phyloP scores from a whole-genome alignment of 441 rosid genomes.

The Populus hybrid region DNA sequence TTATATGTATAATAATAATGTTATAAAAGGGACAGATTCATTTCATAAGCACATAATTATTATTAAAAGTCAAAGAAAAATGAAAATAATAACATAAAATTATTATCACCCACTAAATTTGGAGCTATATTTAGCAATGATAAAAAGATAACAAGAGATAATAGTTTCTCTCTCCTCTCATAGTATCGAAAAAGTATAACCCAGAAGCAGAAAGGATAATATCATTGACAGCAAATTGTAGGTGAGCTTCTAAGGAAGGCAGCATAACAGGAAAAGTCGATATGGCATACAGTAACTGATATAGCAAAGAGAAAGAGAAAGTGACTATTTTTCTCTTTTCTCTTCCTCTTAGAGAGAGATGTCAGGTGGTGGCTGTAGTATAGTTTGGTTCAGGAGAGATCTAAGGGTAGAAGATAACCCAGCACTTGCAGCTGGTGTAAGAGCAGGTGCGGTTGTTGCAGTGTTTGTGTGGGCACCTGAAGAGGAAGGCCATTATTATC shows the following conservation, averaged over 20 bases:
- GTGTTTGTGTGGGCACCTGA: conserved; percentile 92
- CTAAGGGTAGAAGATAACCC: conserved; percentile 96
- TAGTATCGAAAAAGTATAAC: background rate
- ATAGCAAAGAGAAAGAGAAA: background rate
- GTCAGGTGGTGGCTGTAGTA: conserved; percentile 81
- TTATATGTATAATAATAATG: no score
- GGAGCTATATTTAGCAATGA: background rate
- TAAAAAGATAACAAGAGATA: background rate
- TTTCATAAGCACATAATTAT: no score
- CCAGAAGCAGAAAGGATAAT: background rate
- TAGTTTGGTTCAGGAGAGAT: conserved; percentile 99
- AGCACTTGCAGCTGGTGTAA: conserved; percentile 87
- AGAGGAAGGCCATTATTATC: conserved; percentile 81
- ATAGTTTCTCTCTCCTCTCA: background rate
- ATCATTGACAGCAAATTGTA: background rate
- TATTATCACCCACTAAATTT: background rate
- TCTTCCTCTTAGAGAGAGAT: conserved; percentile 28
- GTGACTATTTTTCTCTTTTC: background rate
- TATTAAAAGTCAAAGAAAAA: no score
- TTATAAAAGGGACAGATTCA: no score
- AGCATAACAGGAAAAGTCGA: background rate
- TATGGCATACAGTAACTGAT: background rate
- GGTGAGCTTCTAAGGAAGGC: background rate
- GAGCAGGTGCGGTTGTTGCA: conserved; percentile 82
- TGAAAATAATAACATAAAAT: no score